Conservation (phyloP, 163 green algal species). For the Prototheca wickerhamii region DNA sequence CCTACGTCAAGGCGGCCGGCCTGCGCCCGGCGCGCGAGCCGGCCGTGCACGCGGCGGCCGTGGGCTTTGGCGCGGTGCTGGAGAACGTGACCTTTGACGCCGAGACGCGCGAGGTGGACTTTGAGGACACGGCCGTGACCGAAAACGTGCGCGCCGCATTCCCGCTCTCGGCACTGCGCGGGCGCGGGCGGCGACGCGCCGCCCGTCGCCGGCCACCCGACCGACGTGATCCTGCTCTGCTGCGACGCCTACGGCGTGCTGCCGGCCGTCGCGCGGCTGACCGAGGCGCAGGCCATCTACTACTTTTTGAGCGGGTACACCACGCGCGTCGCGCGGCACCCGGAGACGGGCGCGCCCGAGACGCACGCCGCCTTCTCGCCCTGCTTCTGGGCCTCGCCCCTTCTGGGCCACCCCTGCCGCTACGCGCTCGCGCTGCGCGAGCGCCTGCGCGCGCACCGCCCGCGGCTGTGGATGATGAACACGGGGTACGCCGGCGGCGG, state of each 20-base stretch:
- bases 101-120: constrained; percentile 47
- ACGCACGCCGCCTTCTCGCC: constrained; percentile 81
- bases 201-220: constrained; percentile 71
- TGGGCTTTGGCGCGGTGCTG: constrained; percentile 67
- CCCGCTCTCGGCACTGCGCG: constrained; percentile 75
- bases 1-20: constrained; percentile 89
- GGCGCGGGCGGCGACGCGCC: constrained; percentile 75
- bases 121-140: constrained; percentile 39
- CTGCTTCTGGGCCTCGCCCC: constrained; percentile 77
- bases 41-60: constrained; percentile 71
- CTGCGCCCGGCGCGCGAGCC: constrained; percentile 59
- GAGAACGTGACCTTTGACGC: constrained; percentile 83
- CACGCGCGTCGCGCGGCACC: constrained; percentile 71
- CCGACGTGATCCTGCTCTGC: constrained; percentile 82
- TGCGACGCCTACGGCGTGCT: constrained; percentile 90
- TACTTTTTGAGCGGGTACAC: constrained; percentile 85
- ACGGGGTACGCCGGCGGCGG: constrained; percentile 73
- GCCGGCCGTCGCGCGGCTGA: constrained; percentile 74
- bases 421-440: constrained; percentile 63
- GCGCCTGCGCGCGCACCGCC: constrained; percentile 68
- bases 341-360: constrained; percentile 78
- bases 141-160: constrained; percentile 86
- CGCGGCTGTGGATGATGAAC: constrained; percentile 75
- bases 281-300: constrained; percentile 84
- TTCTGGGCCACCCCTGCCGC: constrained; percentile 53